Conservation (phyloP, 306 rosid species). For the Myrica gale region DNA sequence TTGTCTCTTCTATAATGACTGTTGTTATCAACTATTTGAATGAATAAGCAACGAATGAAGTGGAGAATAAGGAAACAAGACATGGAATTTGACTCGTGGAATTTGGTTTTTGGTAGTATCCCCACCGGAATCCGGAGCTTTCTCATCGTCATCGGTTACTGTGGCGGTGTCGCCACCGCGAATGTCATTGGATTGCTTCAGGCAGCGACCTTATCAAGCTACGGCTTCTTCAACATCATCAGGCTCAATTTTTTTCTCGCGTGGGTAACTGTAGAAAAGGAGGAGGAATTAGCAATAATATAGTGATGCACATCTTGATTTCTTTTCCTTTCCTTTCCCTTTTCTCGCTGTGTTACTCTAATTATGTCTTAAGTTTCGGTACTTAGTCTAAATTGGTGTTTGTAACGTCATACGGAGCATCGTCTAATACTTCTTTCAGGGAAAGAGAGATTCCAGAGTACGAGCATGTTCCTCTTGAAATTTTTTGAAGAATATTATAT, state of each 20-base stretch:
- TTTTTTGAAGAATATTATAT: too few relatives aligned
- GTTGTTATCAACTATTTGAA: not conserved
- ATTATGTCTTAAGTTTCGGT: slow-evolving; percentile 12
- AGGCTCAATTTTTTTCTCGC: slow-evolving; percentile 71
- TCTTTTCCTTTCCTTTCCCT: slow-evolving; percentile 11
- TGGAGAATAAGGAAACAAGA: not conserved
- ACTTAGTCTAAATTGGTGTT: slow-evolving; percentile 13
- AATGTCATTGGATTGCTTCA: slow-evolving; percentile 60
- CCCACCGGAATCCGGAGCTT: slow-evolving; percentile 66
- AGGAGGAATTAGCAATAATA: slow-evolving; percentile 32
- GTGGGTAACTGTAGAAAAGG: slow-evolving; percentile 44
- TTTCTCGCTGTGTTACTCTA: slow-evolving; percentile 15
- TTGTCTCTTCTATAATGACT: not conserved
- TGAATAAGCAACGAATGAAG: not conserved
- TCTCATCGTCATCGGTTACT: slow-evolving; percentile 64
- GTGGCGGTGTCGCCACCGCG: slow-evolving; percentile 77
- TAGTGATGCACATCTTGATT: slow-evolving; percentile 17
- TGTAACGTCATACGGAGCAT: slow-evolving; percentile 5
- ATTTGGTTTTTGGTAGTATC: slow-evolving; percentile 42
- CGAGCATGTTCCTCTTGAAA: too few relatives aligned
- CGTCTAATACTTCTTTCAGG: not conserved
- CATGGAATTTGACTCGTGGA: not conserved
- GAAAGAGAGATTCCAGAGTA: not conserved
- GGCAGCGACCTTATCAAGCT: slow-evolving; percentile 58
- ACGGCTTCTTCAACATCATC: slow-evolving; percentile 54